phyloP scores from a whole-genome alignment of 495 filamentous ascomycete genomes.

The Tetracladium setigerum region DNA sequence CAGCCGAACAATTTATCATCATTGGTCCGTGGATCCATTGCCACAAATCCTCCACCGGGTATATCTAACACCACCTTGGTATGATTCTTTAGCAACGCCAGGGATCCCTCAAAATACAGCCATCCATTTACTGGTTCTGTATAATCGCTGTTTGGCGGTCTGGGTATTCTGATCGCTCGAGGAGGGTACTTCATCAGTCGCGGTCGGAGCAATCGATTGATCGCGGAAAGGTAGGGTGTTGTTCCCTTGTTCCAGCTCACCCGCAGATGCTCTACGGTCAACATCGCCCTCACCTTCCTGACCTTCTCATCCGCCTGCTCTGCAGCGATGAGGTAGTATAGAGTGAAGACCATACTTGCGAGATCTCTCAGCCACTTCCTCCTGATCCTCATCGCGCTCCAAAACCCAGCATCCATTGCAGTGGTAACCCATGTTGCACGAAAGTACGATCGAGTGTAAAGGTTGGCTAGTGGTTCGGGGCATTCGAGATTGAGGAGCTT shows the following conservation, averaged over 20 bases:
- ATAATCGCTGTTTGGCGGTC: conserved; percentile 71
- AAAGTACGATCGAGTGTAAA: conserved; percentile 93
- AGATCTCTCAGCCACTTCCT: conserved; percentile 77
- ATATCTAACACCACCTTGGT: conserved; percentile 81
- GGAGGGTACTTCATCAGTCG: conserved; percentile 70
- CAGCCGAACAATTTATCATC: conserved; percentile 90
- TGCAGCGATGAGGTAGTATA: conserved; percentile 87
- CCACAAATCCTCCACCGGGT: conserved; percentile 91
- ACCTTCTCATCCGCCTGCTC: conserved; percentile 96
- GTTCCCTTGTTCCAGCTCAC: conserved; percentile 93
- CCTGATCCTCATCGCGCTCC: conserved; percentile 91
- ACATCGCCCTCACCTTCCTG: conserved; percentile 73
- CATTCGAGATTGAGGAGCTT: conserved; percentile 86
- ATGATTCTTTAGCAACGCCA: conserved; percentile 68
- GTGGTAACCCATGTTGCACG: conserved; percentile 96
- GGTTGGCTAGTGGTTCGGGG: conserved; percentile 88
- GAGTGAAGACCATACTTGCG: conserved; percentile 69
- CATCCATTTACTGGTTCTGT: conserved; percentile 76
- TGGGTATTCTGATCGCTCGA: conserved; percentile 72
- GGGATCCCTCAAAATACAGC: conserved; percentile 89
- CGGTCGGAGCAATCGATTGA: conserved; percentile 68
- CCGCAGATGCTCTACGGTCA: conserved; percentile 87
- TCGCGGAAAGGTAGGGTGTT: conserved; percentile 68
- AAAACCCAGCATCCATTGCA: conserved; percentile 91
- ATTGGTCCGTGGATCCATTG: conserved; percentile 84